phyloP scores from a whole-genome alignment of 352 stramenopile genomes.

The Globisporangium rhizosaccharum region DNA sequence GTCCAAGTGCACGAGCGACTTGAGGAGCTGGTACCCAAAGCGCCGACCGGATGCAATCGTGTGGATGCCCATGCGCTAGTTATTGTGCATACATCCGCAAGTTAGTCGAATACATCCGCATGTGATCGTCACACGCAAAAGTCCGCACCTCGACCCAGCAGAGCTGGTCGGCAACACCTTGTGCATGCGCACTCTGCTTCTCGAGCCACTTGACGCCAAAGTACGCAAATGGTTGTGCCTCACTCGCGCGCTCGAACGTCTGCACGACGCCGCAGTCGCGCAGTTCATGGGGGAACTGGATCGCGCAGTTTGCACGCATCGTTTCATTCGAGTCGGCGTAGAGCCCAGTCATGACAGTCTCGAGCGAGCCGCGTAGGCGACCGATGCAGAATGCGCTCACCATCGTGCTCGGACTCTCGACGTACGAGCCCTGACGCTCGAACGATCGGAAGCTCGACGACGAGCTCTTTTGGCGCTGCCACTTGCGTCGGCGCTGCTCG shows the following conservation, averaged over 20 bases:
- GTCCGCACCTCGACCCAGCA: slow-evolving; percentile 45
- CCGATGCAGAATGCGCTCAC: slow-evolving; percentile 55
- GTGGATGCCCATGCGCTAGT: slow-evolving; percentile 28
- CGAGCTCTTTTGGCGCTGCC: neutral
- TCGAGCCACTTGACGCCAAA: slow-evolving; percentile 65
- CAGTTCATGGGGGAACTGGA: slow-evolving; percentile 41
- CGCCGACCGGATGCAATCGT: slow-evolving; percentile 20
- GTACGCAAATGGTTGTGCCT: slow-evolving; percentile 35
- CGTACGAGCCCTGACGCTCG: slow-evolving; percentile 12
- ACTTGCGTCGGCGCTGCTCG: no score
- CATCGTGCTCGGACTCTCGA: slow-evolving; percentile 24
- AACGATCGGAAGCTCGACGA: neutral
- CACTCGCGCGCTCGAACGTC: slow-evolving; percentile 27
- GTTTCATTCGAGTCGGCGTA: slow-evolving; percentile 34
- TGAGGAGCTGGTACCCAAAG: slow-evolving; percentile 61
- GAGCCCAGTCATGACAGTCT: slow-evolving; percentile 43
- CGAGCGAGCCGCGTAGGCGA: slow-evolving; percentile 34
- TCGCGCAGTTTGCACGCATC: slow-evolving; percentile 35
- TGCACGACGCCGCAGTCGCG: slow-evolving; percentile 44
- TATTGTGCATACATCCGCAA: neutral
- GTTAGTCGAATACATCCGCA: neutral
- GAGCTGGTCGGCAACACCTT: slow-evolving; percentile 37
- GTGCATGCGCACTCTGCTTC: slow-evolving; percentile 19
- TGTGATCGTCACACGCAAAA: neutral
- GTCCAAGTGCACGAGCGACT: slow-evolving; percentile 41